Evolutionary conservation across 176 grass and related monocot genomes (phyloP), one percentile per base, ranked within the genome.

Genomic region (Cenchrus purpureus): DNA sequence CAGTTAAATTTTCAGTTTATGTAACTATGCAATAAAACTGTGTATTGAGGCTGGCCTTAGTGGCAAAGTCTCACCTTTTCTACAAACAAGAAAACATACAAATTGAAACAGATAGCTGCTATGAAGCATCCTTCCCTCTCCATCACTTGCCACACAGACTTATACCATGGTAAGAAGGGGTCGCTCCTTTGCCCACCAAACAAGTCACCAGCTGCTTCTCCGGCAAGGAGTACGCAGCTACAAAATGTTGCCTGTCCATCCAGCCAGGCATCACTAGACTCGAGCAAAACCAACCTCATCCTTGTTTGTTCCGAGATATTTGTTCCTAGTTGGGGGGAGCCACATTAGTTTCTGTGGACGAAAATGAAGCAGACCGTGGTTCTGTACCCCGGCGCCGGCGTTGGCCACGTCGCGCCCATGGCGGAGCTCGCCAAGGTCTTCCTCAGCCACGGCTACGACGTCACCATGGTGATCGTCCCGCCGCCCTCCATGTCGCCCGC

Each of bases 361-460:
- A 20, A 61, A 61, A 62, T 72, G 82, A 81, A 90, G 65, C 79
- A 81, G 48, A 83, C 79, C 45, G 79, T 94, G 8, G 69, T 94
- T 29, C 82, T 94, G 60, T 94, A 91, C 62, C 78, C 89, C 46
- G 67, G 69, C 76, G 43, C 69, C 22, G 86, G 87, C 14, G 65
- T 81, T 43, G 92, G 92, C 71, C 89, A 91, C 25, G 28, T 91
- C 7, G 72, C 78, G 25, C 87, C 89, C 58, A 94, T 89, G 84
- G 84, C 78, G 13, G 89, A 91, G 80, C 79, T 94, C 42, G 92
- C 81, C 52, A 87, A 89, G 58, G 75, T 79, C 19, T 73, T 94
- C 61, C 55, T 77, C 29, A 51, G 65, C 61, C 79, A 78, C 43
- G 84, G 86, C 77, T 22, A 46, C 19, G 78, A 89, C 22, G 56